Conservation (phyloP, 2,329 filamentous ascomycete genomes). For the Paracoccidioides lutzii region DNA sequence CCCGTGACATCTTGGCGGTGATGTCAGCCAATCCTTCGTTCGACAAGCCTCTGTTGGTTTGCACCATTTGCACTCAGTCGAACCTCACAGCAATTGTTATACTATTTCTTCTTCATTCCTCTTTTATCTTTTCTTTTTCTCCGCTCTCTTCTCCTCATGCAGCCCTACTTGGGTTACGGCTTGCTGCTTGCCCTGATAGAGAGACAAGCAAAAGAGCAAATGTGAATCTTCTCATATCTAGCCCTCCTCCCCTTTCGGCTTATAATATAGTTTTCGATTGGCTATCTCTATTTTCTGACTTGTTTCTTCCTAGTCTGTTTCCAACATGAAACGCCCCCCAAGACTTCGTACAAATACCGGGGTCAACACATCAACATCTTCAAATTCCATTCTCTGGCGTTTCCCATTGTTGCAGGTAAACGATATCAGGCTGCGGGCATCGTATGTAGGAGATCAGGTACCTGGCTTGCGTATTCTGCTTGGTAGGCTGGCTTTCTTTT, state of each 20-base stretch:
- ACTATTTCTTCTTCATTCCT: background rate
- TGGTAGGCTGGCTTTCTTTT: slow-evolving; percentile 13
- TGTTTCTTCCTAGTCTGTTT: background rate
- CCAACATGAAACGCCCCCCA: slow-evolving; percentile 6
- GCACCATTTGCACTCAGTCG: background rate
- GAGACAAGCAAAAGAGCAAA: too few relatives aligned
- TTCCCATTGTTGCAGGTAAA: slow-evolving; percentile 5
- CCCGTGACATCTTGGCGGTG: background rate
- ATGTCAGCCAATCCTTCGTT: background rate
- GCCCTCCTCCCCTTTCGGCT: too few relatives aligned
- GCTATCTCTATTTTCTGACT: too few relatives aligned
- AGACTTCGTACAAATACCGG: slow-evolving; percentile 1
- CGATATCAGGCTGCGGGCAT: slow-evolving; percentile 6
- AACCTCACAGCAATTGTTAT: background rate
- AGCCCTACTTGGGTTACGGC: too few relatives aligned
- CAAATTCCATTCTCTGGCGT: slow-evolving; percentile 9
- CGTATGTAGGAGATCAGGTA: slow-evolving; percentile 19
- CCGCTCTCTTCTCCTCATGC: background rate
- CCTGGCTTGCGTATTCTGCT: slow-evolving; percentile 22
- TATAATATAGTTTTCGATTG: too few relatives aligned
- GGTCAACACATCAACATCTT: slow-evolving; percentile 1
- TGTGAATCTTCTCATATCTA: too few relatives aligned
- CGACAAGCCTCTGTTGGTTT: background rate
- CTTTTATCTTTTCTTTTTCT: background rate
- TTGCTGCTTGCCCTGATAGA: too few relatives aligned